Base-by-base conservation (phyloP, 2,329 filamentous ascomycete species). In the Apiospora malaysiana region DNA sequence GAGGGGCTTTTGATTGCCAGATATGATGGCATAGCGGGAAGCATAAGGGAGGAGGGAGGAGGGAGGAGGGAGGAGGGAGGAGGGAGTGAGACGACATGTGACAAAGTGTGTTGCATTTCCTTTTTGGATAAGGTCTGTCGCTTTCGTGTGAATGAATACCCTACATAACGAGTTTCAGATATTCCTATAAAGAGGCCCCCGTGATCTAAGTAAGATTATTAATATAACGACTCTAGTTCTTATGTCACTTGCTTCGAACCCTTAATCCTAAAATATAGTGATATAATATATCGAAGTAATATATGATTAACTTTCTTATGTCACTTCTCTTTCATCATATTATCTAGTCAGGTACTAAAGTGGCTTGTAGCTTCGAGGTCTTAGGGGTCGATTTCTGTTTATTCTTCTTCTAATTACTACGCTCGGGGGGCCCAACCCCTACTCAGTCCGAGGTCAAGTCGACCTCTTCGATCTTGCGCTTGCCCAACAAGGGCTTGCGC, bases 401-500 rank as follows among this genome's bases (percentile, higher is more conserved):
- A 2, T n/a, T 12, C 4, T 63, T 40, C 56, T 63, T 40, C 3
- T 4, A 12, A 5, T 14, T 40, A 40, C 7, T 6, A 8, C 5
- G n/a, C 8, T 18, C 45, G 2, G 2, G 45, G 18, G 18, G 18
- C 7, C 18, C 12, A 16, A 18, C 45, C 18, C 18, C 49, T 4
- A 25, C n/a, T 45, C 21, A 66, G 25, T 66, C 63, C 1, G n/a
- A 42, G 37, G 65, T 67, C 40, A 67, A 10, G 16, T 67, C 65
- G 37, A 67, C 43, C 65, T 67, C 42, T 12, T 27, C 63, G 4
- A 42, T 23, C n/a, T 45, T 45, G 18, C 65, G 40, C 40, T 67
- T 67, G 25, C 51, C 16, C n/a, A 6, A 27, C 25, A 16, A 59
- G 51, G n/a, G 9, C 27, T 67, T 46, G 2, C n/a, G 12, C n/a